phyloP scores from a whole-genome alignment of 768 basidiomycete genomes.

The Leccinum broughii region DNA sequence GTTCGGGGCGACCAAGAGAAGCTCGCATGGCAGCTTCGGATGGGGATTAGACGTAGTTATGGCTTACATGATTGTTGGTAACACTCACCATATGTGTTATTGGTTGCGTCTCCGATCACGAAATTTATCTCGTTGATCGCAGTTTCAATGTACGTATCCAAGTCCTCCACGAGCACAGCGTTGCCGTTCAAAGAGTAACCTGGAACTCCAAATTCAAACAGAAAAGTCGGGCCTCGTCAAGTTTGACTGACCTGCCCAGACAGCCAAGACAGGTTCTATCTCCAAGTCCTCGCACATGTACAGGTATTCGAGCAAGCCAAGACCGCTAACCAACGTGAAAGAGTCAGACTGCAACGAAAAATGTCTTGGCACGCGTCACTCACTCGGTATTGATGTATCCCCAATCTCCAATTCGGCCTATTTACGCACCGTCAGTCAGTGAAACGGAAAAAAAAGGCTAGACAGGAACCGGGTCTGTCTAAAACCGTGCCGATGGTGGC shows the following conservation, averaged over 20 bases:
- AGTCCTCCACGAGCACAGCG: neutral
- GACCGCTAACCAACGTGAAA: neutral
- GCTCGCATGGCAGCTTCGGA: neutral
- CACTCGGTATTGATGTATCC: constrained; percentile 46
- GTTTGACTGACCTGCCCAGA: neutral
- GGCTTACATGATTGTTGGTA: neutral
- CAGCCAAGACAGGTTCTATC: neutral
- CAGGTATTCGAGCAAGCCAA: neutral
- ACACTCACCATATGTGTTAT: neutral
- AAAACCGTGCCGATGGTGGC: constrained; percentile 54
- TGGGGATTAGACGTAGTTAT: neutral
- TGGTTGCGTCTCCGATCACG: neutral
- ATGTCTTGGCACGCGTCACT: neutral
- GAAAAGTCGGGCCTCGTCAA: neutral
- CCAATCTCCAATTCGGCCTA: constrained; percentile 58
- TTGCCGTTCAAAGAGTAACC: neutral
- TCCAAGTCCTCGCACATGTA: neutral
- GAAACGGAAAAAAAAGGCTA: neutral
- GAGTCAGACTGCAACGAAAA: neutral
- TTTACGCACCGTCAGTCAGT: neutral
- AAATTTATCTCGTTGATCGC: neutral
- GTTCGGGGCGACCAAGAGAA: neutral
- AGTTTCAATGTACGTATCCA: neutral
- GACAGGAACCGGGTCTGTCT: constrained; percentile 40
- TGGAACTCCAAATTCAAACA: neutral